Base-by-base conservation (phyloP, 2,329 filamentous ascomycete genomes). In the Colletotrichum melonis region DNA sequence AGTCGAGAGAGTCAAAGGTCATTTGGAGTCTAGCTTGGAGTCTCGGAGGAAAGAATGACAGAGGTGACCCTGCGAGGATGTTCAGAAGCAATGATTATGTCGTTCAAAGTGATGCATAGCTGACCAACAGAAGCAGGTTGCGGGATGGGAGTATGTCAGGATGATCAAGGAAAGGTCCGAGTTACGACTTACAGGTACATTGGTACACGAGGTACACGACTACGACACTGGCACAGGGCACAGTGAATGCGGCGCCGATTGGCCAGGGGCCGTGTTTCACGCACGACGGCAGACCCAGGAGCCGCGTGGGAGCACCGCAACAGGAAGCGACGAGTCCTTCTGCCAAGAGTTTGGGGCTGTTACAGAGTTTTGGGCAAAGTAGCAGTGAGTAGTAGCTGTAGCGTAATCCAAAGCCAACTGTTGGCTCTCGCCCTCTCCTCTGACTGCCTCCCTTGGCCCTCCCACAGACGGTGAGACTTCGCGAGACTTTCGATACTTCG, bases 341-440 rank as follows among this genome's bases (percentile, higher is more conserved):
- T 57, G 71, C 71, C 71, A 73, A 73, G 71, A 73, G 67, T 73
- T 73, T 71, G 60, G 57, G 60, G 60, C 67, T 66, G 71, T 73
- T 73, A 73, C 67, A 73, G 57, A 69, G 49, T 63, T 28, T 63
- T 63, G 9, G 58, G 32, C 46, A 38, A 35, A 68, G 64, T 69
- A 32, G 38, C 58, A 56, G 54, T 12, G 26, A 68, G 64, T 69
- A 32, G 38, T 65, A 56, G 54, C 30, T 30, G 42, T n/a, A 58
- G 67, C 67, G 67, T 38, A 65, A 69, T 69, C 60, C 52, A 38
- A n/a, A 22, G 60, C 54, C 54, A 30, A 22, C 38, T 54, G 54
- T 54, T 64, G 60, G 67, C 14, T 28, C 16, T 26, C 30, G 32
- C 67, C 19, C 26, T 26, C 32, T 6, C 14, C 19, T 14, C 12